Evolutionary conservation across 176 grass and related monocot genomes (phyloP), one percentile per base, ranked within the genome.

Genomic region (Oryza rufipogon): DNA sequence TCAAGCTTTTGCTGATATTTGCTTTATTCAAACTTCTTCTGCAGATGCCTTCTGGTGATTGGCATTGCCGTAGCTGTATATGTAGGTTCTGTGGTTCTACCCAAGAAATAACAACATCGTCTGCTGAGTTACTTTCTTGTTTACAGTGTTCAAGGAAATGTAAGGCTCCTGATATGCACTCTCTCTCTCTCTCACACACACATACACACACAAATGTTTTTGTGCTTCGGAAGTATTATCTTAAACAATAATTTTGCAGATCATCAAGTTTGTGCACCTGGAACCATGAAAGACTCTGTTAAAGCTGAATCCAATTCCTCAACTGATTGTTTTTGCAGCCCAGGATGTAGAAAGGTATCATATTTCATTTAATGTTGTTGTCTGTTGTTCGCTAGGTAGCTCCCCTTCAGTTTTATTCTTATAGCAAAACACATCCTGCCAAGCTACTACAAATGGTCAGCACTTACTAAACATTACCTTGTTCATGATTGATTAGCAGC

Each of bases 121-220:
- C 32, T 85, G 66, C 79, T 42, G 87, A 73, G 64, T 83, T 98
- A 78, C 66, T 94, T 63, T 86, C 89, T 73, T 98, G 96, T 71
- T 72, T 64, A 46, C 96, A 98, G 32, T 98, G 93, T 75, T 92
- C 84, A 81, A 85, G 92, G 74, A 98, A 98, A 92, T 98, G 96
- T 98, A 90, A 76, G 87, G 48, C 28, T 95, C 76, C 51, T 76
- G 20, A 64, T 80, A 4, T 73, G 25, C 22, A n/a, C 44, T 46
- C 64, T 34, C 23, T 66, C 9, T 42, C 47, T 39, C 65, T 32
- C 79, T 32, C 12, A 5, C 36, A 38, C 36, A 38, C 67, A 73
- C 12, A 5, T 6, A 38, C 36, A 38, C 67, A 73, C 23, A 64
- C 16, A 65, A 10, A 65, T 65, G 17, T 11, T 83, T 74, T 15